Evolutionary conservation across 2,329 filamentous ascomycete genomes (phyloP).

Genomic region (Hypoxylon sp.): DNA sequence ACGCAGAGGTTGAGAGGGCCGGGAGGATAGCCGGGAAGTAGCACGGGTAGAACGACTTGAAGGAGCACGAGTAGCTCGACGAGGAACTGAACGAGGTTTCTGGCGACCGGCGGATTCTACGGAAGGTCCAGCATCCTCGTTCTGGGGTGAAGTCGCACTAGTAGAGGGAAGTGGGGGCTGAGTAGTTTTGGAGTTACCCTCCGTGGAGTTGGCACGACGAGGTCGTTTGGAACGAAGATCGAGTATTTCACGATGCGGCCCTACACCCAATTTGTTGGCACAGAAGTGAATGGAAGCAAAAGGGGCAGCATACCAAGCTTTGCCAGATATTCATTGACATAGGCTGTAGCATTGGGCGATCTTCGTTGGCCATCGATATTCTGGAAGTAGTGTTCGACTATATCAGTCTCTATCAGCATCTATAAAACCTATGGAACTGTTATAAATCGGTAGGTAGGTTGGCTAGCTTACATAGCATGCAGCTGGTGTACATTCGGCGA

Average conservation of each 20-base stretch:
- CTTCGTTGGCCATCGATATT: constrained; percentile 58
- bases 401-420: constrained; percentile 1
- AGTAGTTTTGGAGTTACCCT: not conserved
- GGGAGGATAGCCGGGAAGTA: not conserved
- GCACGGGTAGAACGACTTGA: not conserved
- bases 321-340: constrained; percentile 55
- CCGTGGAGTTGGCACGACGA: constrained; percentile 3
- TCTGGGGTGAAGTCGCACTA: not conserved
- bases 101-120: not conserved
- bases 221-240: constrained; percentile 9
- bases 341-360: constrained; percentile 58
- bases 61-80: not conserved
- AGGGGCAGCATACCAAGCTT: constrained; percentile 43
- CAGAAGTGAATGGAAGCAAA: not conserved
- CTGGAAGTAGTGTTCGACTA: constrained; percentile 64
- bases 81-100: not conserved
- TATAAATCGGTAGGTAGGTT: constrained; percentile 29
- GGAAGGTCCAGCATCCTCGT: not conserved
- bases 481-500: constrained; percentile 59
- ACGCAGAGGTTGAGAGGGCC: not conserved
- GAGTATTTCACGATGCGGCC: constrained; percentile 5
- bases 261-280: constrained; percentile 16
- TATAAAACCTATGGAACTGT: not conserved
- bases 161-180: not conserved
- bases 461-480: constrained; percentile 59